Base-by-base conservation (phyloP, 2,329 filamentous ascomycete species). In the Erysiphe pulchra region DNA sequence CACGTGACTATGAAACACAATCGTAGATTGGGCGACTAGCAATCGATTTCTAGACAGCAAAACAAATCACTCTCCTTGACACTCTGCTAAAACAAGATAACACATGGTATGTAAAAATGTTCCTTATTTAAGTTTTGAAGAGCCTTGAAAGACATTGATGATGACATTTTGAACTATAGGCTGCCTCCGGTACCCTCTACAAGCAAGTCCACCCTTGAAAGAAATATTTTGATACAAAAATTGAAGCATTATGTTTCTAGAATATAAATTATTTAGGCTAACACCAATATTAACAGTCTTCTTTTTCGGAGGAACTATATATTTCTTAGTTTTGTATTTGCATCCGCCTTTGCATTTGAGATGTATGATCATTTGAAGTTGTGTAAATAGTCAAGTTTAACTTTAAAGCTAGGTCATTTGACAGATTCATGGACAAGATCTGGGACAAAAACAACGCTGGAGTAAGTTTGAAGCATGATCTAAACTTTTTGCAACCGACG, bases 401-500 rank as follows among this genome's bases (percentile, higher is more conserved):
- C 32, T 9, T 42, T 41, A 45, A 32, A 28, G 42, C 58, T 58
- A 95, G 90, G 62, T 73, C 70, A 57, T 95, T 83, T 64, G 85
- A 95, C 66, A 73, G 73, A 48, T 65, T 66, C 57, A 80, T 87
- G 64, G 80, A 92, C 66, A 78, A 70, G 62, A 59, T 94, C 62
- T 98, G 90, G 90, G 84, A 98, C 63, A 71, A 65, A 61, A 65
- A 86, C 62, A 98, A 98, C 76, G 73, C 71, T 59, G 90, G 90
- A 58, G 87, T 94, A 83, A 60, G 82, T 77, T 12, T 17, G 16
- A 44, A 9, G 6, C 28, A 7, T 9, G 37, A 31, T 24, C 17
- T 17, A 4, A 17, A 14, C 14, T 30, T 9, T 38, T 31, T 30
- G 14, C 12, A 34, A 28, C n/a, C 20, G 52, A 54, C 44, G 44